Evolutionary conservation across 2,329 filamentous ascomycete species (phyloP).

Genomic region (Nemania bipapillata): DNA sequence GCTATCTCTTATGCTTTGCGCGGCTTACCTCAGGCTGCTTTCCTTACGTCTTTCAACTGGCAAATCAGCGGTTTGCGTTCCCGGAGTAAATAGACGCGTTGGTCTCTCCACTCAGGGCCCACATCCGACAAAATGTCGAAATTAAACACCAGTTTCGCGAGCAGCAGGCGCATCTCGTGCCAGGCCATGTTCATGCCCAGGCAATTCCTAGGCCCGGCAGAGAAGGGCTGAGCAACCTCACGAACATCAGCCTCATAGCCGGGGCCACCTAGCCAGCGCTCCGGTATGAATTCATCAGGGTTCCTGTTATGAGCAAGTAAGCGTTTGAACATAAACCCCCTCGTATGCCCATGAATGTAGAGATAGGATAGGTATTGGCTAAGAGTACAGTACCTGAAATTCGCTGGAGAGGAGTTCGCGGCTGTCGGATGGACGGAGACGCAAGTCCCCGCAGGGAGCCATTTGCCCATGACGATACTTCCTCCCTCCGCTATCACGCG

Average conservation of each 20-base stretch:
- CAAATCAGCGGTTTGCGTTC: conserved; percentile 28
- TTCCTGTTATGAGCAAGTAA: conserved; percentile 23
- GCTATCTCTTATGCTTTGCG: no score
- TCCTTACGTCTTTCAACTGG: conserved; percentile 6
- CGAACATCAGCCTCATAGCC: conserved; percentile 10
- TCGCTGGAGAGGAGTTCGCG: conserved; percentile 23
- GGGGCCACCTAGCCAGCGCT: conserved; percentile 34
- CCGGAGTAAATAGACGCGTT: conserved; percentile 27
- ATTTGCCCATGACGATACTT: conserved; percentile 29
- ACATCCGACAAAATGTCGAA: conserved; percentile 28
- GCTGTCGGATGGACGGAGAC: conserved; percentile 36
- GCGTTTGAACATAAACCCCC: background rate
- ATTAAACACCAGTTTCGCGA: conserved; percentile 32
- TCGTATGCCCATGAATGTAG: background rate
- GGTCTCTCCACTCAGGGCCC: conserved; percentile 30
- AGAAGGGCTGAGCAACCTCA: conserved; percentile 37
- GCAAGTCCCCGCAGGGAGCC: conserved; percentile 34
- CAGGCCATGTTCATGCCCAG: conserved; percentile 37
- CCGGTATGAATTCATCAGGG: conserved; percentile 32
- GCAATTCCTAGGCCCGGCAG: conserved; percentile 37
- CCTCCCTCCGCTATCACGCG: conserved; percentile 43
- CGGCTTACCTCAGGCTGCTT: background rate
- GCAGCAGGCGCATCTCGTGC: conserved; percentile 36
- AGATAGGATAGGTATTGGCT: background rate
- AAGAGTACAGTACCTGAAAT: conserved; percentile 19